Conservation (phyloP, 352 stramenopile species). For the Globisporangium takayamanum region DNA sequence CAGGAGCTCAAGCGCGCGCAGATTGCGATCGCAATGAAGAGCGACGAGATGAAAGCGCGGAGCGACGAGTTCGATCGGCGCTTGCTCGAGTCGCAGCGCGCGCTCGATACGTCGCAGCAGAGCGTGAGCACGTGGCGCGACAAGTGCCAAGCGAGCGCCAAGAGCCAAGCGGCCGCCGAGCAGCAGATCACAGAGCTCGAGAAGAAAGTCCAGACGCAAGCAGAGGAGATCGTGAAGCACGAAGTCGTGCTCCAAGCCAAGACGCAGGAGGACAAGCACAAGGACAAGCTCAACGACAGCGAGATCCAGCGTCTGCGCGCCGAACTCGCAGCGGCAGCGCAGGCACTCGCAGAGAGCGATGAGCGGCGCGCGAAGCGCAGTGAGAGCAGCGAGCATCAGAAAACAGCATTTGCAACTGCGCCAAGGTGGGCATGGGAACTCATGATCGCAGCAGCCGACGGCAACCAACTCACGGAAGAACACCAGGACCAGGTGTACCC, state of each 20-base stretch:
- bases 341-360: conserved; percentile 23
- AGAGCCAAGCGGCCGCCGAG: conserved; percentile 27
- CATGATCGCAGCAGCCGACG: too few relatives aligned
- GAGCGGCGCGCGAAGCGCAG: conserved; percentile 6
- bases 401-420: conserved; percentile 14
- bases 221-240: conserved; percentile 56
- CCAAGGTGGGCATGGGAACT: too few relatives aligned
- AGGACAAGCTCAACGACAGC: conserved; percentile 44
- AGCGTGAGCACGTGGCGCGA: conserved; percentile 38
- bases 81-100: conserved; percentile 25
- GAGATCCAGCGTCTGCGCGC: conserved; percentile 30
- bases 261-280: conserved; percentile 36
- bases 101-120: conserved; percentile 36
- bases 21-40: conserved; percentile 28
- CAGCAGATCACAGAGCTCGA: conserved; percentile 37
- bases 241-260: conserved; percentile 49
- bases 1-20: conserved; percentile 52
- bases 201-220: conserved; percentile 27
- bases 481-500: too few relatives aligned
- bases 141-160: conserved; percentile 39
- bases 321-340: conserved; percentile 19
- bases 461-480: too few relatives aligned
- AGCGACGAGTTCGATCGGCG: conserved; percentile 32
- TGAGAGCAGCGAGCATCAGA: conserved; percentile 23
- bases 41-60: conserved; percentile 33